Evolutionary conservation across 2,329 filamentous ascomycete species (phyloP).

Genomic region (Neodidymelliopsis sp.): DNA sequence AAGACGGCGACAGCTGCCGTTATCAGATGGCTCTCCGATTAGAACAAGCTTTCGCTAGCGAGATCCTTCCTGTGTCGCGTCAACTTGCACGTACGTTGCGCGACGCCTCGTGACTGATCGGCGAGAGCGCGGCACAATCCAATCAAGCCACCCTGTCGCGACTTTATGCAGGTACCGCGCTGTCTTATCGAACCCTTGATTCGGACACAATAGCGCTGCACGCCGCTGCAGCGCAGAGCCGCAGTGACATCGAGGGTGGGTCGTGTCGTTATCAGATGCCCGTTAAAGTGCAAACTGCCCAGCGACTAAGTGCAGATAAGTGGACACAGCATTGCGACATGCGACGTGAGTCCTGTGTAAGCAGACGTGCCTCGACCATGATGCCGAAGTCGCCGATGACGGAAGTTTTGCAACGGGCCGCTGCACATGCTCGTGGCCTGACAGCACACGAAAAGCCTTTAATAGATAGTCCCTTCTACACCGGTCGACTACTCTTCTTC

Average conservation of each 20-base stretch:
- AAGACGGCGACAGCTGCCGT: constrained; percentile 9
- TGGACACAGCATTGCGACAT: constrained; percentile 19
- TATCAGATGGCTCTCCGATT: constrained; percentile 8
- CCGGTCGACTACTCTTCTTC: neutral
- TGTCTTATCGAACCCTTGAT: too few relatives aligned
- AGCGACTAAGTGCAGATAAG: constrained; percentile 15
- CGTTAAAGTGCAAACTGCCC: neutral
- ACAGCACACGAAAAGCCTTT: constrained; percentile 7
- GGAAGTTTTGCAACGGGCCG: constrained; percentile 23
- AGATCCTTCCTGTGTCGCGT: constrained; percentile 5
- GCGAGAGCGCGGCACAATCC: constrained; percentile 1
- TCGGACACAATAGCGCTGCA: too few relatives aligned
- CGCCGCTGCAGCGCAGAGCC: constrained; percentile 12
- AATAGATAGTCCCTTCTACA: constrained; percentile 6
- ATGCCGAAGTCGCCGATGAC: constrained; percentile 30
- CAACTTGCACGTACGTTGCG: constrained; percentile 15
- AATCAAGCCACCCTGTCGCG: neutral
- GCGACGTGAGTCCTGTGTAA: constrained; percentile 25
- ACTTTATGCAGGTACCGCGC: constrained; percentile 16
- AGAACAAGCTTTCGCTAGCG: neutral
- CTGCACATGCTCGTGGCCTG: constrained; percentile 19
- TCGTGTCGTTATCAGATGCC: constrained; percentile 11
- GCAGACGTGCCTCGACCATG: constrained; percentile 34
- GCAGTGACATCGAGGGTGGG: constrained; percentile 8
- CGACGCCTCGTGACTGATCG: constrained; percentile 16